Conservation (phyloP, 768 basidiomycete genomes). For the Asterophora parasitica region DNA sequence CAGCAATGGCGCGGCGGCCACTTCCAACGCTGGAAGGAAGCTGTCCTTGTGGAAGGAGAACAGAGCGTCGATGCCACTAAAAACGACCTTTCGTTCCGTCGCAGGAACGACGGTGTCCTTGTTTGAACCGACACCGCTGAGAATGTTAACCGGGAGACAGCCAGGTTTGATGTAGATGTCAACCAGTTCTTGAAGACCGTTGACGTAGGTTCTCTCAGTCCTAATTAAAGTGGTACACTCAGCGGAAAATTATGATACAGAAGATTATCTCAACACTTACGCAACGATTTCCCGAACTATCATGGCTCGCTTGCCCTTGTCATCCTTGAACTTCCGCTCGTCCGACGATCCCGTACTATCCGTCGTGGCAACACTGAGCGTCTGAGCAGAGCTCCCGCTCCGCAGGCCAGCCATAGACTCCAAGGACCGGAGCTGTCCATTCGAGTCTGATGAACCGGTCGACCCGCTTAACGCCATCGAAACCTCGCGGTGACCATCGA, state of each 20-base stretch:
- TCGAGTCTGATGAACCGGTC: conserved; percentile 38
- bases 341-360: conserved; percentile 72
- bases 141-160: conserved; percentile 59
- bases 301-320: conserved; percentile 77
- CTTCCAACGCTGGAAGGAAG: conserved; percentile 87
- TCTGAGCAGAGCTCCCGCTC: conserved; percentile 57
- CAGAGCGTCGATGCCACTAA: conserved; percentile 83
- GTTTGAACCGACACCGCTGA: conserved; percentile 63
- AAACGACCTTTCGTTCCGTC: conserved; percentile 86
- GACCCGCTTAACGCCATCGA: conserved; percentile 49
- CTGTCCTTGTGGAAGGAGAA: conserved; percentile 91
- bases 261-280: conserved; percentile 41
- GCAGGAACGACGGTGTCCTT: conserved; percentile 85
- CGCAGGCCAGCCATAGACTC: conserved; percentile 61
- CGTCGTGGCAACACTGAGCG: conserved; percentile 69
- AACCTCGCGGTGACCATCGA: conserved; percentile 54
- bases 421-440: conserved; percentile 57
- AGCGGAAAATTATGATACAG: conserved; percentile 14
- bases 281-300: conserved; percentile 88
- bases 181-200: conserved; percentile 88
- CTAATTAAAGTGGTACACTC: conserved; percentile 31
- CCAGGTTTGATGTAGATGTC: conserved; percentile 94
- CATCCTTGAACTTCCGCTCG: conserved; percentile 89
- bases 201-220: conserved; percentile 93
- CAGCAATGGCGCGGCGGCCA: conserved; percentile 68